These are phyloP conservation scores for Dillenia suffruticosa DNA, from an alignment of 164 flowering plant genomes.

Conservation along the genomic window DNA sequence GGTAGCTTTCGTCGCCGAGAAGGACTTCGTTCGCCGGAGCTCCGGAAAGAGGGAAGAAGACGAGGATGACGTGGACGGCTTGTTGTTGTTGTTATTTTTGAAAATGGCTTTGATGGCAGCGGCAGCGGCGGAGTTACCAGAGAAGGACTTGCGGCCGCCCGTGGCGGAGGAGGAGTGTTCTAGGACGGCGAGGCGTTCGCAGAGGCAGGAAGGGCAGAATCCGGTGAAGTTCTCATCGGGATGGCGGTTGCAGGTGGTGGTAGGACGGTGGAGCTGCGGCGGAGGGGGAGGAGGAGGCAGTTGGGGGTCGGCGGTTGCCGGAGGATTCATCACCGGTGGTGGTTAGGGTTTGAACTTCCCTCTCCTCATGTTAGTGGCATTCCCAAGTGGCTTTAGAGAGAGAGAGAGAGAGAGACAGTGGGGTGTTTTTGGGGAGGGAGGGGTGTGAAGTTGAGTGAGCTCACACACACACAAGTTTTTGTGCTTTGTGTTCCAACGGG, in stretches of 20 bases:
- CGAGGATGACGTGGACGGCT: conserved; percentile 5
- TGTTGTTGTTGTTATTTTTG: background rate
- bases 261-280: conserved; percentile 18
- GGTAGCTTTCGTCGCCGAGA: conserved; percentile 39
- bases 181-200: conserved; percentile 75
- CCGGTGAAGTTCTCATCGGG: conserved; percentile 67
- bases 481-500: conserved; percentile 20
- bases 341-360: background rate
- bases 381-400: background rate
- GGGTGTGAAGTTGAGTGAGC: background rate
- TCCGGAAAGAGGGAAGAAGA: conserved; percentile 37
- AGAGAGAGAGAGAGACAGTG: conserved; percentile 5
- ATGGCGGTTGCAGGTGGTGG: conserved; percentile 57
- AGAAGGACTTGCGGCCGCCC: conserved; percentile 26
- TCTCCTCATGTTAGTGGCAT: conserved; percentile 18
- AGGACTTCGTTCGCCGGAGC: conserved; percentile 78
- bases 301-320: conserved; percentile 26
- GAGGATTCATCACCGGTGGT: conserved; percentile 48
- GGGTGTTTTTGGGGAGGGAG: too few relatives aligned
- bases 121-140: conserved; percentile 1
- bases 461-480: background rate
- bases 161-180: conserved; percentile 31
- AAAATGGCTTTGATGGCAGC: conserved; percentile 12
- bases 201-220: conserved; percentile 80
- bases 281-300: conserved; percentile 20